A percentile compares a stretch with the other conserved stretches of the same genome.
These are phyloP conservation scores for Elsinoe arachidis DNA, from an alignment of 2,329 filamentous ascomycete species.

Conservation along the genomic window DNA sequence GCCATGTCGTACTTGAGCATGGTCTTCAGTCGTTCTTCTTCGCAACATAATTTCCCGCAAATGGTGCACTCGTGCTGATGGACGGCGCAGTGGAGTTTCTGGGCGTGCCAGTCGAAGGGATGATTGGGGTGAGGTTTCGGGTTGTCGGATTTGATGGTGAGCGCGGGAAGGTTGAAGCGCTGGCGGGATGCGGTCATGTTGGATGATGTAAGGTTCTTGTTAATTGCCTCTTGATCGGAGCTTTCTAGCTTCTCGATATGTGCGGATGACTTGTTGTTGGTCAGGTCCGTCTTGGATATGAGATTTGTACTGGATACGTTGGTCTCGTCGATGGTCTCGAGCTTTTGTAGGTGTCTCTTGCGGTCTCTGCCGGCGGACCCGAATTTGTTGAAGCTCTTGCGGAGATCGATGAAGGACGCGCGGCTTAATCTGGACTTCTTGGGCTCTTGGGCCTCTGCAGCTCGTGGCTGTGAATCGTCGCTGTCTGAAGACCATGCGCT, in stretches of 20 bases:
- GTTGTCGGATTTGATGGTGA: neutral
- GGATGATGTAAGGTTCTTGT: conserved; percentile 2
- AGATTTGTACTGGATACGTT: neutral
- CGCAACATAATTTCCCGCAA: conserved; percentile 18
- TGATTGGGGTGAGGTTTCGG: conserved; percentile 15
- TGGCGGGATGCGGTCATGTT: conserved; percentile 13
- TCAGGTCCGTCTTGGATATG: neutral
- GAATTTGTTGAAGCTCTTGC: neutral
- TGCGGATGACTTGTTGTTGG: conserved; percentile 4
- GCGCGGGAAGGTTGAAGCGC: conserved; percentile 9
- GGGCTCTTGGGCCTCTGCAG: neutral
- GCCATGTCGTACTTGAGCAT: conserved; percentile 10
- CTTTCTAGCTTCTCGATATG: neutral
- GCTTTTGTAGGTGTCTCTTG: neutral
- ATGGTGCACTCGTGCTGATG: conserved; percentile 15
- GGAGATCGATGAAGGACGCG: neutral
- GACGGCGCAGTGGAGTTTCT: conserved; percentile 17
- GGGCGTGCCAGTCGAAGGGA: conserved; percentile 16
- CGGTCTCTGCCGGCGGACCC: neutral
- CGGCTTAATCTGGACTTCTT: neutral
- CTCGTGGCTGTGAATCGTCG: neutral
- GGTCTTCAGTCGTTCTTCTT: conserved; percentile 11
- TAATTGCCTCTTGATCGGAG: neutral
- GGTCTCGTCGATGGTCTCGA: neutral
- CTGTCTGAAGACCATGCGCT: conserved; percentile 4